Conservation (phyloP, 768 basidiomycete genomes). For the Leccinum aurantiacum region DNA sequence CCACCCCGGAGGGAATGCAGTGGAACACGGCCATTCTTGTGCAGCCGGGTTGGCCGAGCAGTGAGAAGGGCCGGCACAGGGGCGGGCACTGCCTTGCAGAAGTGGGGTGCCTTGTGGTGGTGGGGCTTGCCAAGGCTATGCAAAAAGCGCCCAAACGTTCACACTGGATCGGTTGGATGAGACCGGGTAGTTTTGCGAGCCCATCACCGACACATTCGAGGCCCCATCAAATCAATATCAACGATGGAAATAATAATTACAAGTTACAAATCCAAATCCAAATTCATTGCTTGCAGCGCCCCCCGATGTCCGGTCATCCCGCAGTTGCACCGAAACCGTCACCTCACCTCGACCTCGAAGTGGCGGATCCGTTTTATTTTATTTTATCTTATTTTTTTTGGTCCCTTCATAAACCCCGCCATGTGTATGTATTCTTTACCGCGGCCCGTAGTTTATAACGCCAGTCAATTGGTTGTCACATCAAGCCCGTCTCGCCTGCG, state of each 20-base stretch:
- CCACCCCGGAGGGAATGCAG: slow-evolving; percentile 9
- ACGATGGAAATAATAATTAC: not conserved
- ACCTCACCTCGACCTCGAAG: slow-evolving; percentile 28
- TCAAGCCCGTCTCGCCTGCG: slow-evolving; percentile 8
- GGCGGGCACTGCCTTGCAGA: slow-evolving; percentile 5
- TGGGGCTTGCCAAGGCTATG: slow-evolving; percentile 13
- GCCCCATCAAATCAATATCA: slow-evolving; percentile 5
- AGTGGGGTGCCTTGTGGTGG: slow-evolving; percentile 14
- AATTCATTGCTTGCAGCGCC: slow-evolving; percentile 14
- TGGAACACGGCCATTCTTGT: slow-evolving; percentile 17
- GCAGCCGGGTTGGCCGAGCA: not conserved
- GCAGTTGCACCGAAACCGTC: slow-evolving; percentile 6
- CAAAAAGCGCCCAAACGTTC: slow-evolving; percentile 2
- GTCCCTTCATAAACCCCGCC: slow-evolving; percentile 15
- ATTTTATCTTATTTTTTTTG: not conserved
- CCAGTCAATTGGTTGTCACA: slow-evolving; percentile 1
- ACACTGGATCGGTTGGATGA: not conserved
- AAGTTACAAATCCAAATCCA: not conserved
- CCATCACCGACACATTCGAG: slow-evolving; percentile 7
- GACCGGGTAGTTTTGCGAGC: slow-evolving; percentile 13
- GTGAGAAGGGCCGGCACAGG: slow-evolving; percentile 11
- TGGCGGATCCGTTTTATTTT: slow-evolving; percentile 15
- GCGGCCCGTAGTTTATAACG: slow-evolving; percentile 10
- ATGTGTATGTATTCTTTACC: not conserved
- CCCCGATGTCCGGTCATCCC: slow-evolving; percentile 15